Evolutionary conservation across 1,139 yeast species (phyloP).

Genomic region (Yamadazyma epiphylla): DNA sequence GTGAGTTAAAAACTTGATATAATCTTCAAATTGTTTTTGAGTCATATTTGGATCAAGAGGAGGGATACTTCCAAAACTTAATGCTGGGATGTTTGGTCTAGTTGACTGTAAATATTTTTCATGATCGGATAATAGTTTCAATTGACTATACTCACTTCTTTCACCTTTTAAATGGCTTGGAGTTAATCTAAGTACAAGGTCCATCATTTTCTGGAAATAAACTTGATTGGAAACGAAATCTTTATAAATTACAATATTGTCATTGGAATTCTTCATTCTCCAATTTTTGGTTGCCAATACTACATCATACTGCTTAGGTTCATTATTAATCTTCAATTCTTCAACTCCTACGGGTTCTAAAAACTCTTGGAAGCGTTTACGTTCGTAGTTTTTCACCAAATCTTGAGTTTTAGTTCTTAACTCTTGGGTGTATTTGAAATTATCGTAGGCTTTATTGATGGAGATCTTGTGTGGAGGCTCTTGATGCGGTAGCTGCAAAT

Average conservation of each 20-base stretch:
- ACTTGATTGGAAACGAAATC: slow-evolving; percentile 25
- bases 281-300: slow-evolving; percentile 24
- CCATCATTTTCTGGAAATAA: slow-evolving; percentile 30
- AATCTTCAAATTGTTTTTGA: slow-evolving; percentile 28
- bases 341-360: slow-evolving; percentile 33
- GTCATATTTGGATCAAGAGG: slow-evolving; percentile 28
- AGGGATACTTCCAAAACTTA: slow-evolving; percentile 31
- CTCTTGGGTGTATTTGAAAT: not conserved
- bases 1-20: slow-evolving; percentile 37
- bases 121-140: slow-evolving; percentile 6
- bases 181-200: slow-evolving; percentile 27
- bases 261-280: slow-evolving; percentile 16
- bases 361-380: slow-evolving; percentile 30
- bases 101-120: slow-evolving; percentile 2
- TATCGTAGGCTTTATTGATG: not conserved
- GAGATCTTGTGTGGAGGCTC: no score
- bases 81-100: slow-evolving; percentile 17
- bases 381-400: slow-evolving; percentile 17
- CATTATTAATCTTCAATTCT: slow-evolving; percentile 29
- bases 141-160: slow-evolving; percentile 5
- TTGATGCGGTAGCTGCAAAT: no score
- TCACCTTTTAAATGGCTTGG: slow-evolving; percentile 19
- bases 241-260: slow-evolving; percentile 16
- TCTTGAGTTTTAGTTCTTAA: not conserved
- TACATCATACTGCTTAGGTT: slow-evolving; percentile 20